phyloP scores from a whole-genome alignment of 129 eudicot genomes.

The Chrysanthemum makinoi region DNA sequence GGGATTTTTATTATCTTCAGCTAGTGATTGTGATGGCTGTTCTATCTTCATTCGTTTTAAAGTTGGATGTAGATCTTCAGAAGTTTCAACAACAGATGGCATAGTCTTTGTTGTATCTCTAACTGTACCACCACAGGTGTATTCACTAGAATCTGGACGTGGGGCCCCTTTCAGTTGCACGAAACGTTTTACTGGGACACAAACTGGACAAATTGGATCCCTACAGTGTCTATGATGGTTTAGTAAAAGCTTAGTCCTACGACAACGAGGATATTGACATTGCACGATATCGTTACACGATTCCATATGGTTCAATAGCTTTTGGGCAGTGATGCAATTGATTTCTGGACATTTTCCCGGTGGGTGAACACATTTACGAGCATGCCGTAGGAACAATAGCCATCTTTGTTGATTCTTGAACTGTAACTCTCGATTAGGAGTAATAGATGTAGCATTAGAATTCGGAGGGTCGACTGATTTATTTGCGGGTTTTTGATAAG shows the following conservation, averaged over 20 bases:
- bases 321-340: conserved; percentile 59
- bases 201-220: conserved; percentile 73
- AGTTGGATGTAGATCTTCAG: conserved; percentile 64
- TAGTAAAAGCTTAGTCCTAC: conserved; percentile 39
- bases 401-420: conserved; percentile 68
- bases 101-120: conserved; percentile 32
- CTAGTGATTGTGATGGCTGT: conserved; percentile 45
- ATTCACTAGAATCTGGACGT: conserved; percentile 45
- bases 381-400: conserved; percentile 84
- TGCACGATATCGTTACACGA: conserved; percentile 39
- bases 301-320: conserved; percentile 61
- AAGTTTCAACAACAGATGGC: conserved; percentile 43
- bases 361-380: conserved; percentile 65
- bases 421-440: conserved; percentile 46
- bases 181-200: conserved; percentile 62
- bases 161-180: conserved; percentile 39
- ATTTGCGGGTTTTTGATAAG: conserved; percentile 34
- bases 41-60: conserved; percentile 67
- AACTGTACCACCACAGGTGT: conserved; percentile 34
- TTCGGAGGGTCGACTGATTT: conserved; percentile 48
- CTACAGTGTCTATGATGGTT: conserved; percentile 56
- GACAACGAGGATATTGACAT: conserved; percentile 70
- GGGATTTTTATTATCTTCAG: conserved; percentile 35
- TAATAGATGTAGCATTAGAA: conserved; percentile 31
- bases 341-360: conserved; percentile 68